A percentile compares a stretch with the other conserved stretches of the same genome.
These are phyloP conservation scores for Cladobotryum protrusum DNA, from an alignment of 2,329 filamentous ascomycete genomes.

Conservation along the genomic window DNA sequence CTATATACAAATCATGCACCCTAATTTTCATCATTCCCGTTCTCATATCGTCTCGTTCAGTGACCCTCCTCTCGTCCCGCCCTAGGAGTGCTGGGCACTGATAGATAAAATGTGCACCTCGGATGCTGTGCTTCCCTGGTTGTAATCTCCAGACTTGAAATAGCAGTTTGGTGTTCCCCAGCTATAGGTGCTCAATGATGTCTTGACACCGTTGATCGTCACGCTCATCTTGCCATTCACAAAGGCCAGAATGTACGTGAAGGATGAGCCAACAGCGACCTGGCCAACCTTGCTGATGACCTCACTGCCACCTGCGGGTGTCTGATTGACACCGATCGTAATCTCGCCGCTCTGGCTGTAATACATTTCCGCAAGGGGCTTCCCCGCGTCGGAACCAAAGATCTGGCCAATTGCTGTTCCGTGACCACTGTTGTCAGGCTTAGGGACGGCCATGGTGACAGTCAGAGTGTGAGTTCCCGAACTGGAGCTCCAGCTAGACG, in stretches of 20 bases:
- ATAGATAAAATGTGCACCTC: conserved; percentile 22
- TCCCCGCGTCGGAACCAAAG: conserved; percentile 31
- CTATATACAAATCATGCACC: too few species aligned
- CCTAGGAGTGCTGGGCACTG: not conserved
- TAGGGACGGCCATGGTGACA: conserved; percentile 23
- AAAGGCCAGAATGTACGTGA: conserved; percentile 33
- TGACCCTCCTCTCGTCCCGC: too few species aligned
- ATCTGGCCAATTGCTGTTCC: conserved; percentile 29
- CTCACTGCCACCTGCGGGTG: conserved; percentile 26
- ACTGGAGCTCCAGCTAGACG: conserved; percentile 28
- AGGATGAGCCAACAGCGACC: conserved; percentile 28
- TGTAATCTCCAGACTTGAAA: conserved; percentile 35
- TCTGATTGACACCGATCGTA: conserved; percentile 30
- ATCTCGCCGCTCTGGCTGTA: conserved; percentile 28
- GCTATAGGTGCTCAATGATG: conserved; percentile 22
- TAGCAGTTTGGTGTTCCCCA: conserved; percentile 27
- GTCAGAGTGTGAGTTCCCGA: conserved; percentile 10
- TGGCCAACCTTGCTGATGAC: conserved; percentile 27
- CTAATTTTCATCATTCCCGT: too few species aligned
- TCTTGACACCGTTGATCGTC: conserved; percentile 22
- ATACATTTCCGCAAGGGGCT: conserved; percentile 36
- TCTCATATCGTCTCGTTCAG: too few species aligned
- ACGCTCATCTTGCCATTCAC: conserved; percentile 28
- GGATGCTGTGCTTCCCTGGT: conserved; percentile 24
- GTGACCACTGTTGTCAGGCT: conserved; percentile 30